Evolutionary conservation across 129 eudicot species (phyloP).

Genomic region (Centella asiatica): DNA sequence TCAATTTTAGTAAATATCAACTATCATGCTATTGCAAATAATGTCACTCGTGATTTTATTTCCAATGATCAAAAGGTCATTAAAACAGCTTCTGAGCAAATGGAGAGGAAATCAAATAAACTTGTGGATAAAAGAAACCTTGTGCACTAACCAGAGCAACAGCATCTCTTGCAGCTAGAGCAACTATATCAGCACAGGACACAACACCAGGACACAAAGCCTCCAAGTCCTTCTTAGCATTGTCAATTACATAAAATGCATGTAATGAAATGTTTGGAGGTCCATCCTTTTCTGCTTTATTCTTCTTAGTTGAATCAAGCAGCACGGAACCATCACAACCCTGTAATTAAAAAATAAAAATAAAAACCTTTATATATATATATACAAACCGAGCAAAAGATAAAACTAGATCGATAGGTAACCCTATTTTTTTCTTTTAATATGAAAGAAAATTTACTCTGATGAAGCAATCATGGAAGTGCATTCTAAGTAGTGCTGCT

Average conservation of each 20-base stretch:
- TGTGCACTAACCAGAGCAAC: conserved; percentile 51
- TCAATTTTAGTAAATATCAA: neutral
- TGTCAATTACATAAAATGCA: conserved; percentile 77
- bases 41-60: neutral
- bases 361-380: no score
- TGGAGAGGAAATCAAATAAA: neutral
- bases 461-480: conserved; percentile 80
- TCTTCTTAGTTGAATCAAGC: conserved; percentile 38
- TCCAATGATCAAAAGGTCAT: neutral
- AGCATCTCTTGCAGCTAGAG: conserved; percentile 79
- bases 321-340: conserved; percentile 87
- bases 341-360: conserved; percentile 14
- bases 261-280: conserved; percentile 75
- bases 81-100: no score
- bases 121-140: neutral
- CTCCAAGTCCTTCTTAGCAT: conserved; percentile 59
- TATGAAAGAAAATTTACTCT: conserved; percentile 23
- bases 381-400: neutral
- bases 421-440: neutral
- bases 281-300: conserved; percentile 65
- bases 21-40: neutral
- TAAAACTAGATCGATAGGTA: no score
- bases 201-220: conserved; percentile 70
- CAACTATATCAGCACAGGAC: conserved; percentile 85
- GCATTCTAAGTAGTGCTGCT: conserved; percentile 75